Percentiles rank a stretch among this genome's conserved stretches.
Evolutionary conservation across 106 monocot genomes (phyloP).

Genomic region (Allium cepa): DNA sequence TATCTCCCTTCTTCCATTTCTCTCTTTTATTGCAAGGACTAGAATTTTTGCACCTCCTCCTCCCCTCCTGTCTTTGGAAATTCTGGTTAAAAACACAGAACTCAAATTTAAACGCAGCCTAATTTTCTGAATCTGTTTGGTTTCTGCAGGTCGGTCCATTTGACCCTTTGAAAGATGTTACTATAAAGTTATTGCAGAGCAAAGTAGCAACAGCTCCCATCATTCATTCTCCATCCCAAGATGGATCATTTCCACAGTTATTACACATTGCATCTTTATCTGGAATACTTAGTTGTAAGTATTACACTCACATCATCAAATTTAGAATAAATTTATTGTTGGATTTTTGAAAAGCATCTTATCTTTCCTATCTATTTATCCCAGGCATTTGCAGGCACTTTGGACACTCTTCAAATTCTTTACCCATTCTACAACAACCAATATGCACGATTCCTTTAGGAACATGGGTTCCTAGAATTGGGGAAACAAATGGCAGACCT

Average conservation of each 20-base stretch:
- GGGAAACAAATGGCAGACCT: constrained; percentile 61
- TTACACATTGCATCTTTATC: constrained; percentile 85
- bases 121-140: constrained; percentile 3
- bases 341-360: not conserved
- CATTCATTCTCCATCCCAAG: constrained; percentile 65
- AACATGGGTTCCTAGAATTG: constrained; percentile 89
- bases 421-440: constrained; percentile 79
- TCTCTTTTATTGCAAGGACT: too few species aligned
- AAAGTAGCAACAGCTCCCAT: constrained; percentile 75
- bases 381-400: constrained; percentile 92
- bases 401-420: constrained; percentile 58
- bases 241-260: constrained; percentile 83
- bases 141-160: constrained; percentile 66
- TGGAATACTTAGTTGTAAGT: constrained; percentile 77
- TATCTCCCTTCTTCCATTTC: too few species aligned
- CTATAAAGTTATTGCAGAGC: constrained; percentile 79
- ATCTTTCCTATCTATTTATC: constrained; percentile 4
- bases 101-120: too few species aligned
- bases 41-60: too few species aligned
- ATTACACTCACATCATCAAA: too few species aligned
- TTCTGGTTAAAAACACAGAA: too few species aligned
- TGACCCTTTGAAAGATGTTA: constrained; percentile 85
- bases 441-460: constrained; percentile 61
- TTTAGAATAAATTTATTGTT: not conserved
- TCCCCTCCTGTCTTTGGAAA: too few species aligned